Evolutionary conservation across 164 flowering plant species (phyloP), one percentile per base, ranked within the genome.

Genomic region (Magnolia sinica): DNA sequence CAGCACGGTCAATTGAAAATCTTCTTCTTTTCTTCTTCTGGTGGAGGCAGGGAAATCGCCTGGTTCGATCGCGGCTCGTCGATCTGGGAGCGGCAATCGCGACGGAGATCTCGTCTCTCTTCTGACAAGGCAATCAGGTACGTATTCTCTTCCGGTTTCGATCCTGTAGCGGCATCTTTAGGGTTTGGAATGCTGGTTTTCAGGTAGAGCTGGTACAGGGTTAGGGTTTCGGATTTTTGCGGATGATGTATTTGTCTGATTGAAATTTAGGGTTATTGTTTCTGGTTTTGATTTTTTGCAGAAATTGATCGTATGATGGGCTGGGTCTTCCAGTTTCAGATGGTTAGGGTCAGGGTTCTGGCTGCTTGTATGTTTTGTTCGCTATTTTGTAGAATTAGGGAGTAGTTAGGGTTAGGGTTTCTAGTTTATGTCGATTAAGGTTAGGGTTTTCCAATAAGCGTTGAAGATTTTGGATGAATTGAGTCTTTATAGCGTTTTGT

Each of bases 41-140:
- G n/a, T 70, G 73, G 73, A 8, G 24, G 22, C 59, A 70, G 73
- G 73, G 18, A 50, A 70, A 70, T 70, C 55, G 55, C 67, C 67
- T 19, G 9, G 3, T 18, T 45, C 58, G 24, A 52, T 29, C 9
- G 19, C 20, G 58, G 73, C 8, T 19, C 58, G 23, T 50, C 71
- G 16, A 37, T 18, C 19, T 5, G n/a, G n/a, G 58, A 18, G 73
- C 11, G 61, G 61, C 61, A 18, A 70, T 19, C 52, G 73, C 22
- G 8, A 22, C 20, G 58, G 22, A 49, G 24, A 49, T 49, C 73
- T 8, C 23, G 11, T 19, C 24, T 22, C 14, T 64, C 67, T 64
- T 64, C 9, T 64, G 29, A 8, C 67, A 8, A 3, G 23, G 73
- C 29, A n/a, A 49, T 8, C 55, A 70, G 58, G 58, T 70, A 19